Percentiles rank a stretch among this genome's conserved stretches.
phyloP scores from a whole-genome alignment of 768 basidiomycete species.

The Coprinopsis marcescibilis region DNA sequence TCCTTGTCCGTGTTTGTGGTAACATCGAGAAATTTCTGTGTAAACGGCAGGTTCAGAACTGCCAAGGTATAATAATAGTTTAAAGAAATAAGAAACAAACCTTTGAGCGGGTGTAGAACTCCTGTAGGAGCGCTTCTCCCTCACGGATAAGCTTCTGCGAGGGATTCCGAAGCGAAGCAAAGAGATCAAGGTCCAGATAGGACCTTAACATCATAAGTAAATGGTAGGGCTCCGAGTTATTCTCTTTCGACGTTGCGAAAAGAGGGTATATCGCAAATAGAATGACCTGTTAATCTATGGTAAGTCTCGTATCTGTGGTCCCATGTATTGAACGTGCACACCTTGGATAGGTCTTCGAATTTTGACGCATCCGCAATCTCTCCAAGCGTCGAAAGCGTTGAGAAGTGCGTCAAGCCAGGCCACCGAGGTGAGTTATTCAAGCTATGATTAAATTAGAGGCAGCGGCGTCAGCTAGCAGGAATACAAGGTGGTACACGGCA shows the following conservation, averaged over 20 bases:
- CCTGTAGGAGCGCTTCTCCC: conserved; percentile 14
- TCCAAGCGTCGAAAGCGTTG: conserved; percentile 15
- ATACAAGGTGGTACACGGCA: conserved; percentile 21
- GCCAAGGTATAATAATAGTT: background rate
- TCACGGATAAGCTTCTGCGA: conserved; percentile 20
- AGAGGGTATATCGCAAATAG: conserved; percentile 23
- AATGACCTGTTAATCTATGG: conserved; percentile 25
- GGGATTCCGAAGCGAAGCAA: conserved; percentile 25
- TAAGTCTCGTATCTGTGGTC: too few relatives aligned
- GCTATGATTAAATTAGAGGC: conserved; percentile 15
- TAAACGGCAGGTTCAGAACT: conserved; percentile 11
- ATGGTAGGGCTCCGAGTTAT: conserved; percentile 14
- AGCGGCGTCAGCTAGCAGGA: conserved; percentile 1
- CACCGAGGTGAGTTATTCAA: conserved; percentile 25
- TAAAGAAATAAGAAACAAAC: conserved; percentile 6
- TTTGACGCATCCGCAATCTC: conserved; percentile 31
- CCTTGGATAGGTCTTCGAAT: conserved; percentile 30
- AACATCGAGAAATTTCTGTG: conserved; percentile 1
- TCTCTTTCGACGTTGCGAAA: conserved; percentile 8
- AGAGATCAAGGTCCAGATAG: conserved; percentile 27
- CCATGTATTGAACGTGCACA: conserved; percentile 15
- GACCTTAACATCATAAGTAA: conserved; percentile 24
- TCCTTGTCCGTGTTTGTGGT: conserved; percentile 17
- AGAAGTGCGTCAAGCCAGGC: conserved; percentile 30
- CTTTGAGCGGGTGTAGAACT: conserved; percentile 9